These are phyloP conservation scores for Kwoniella dendrophila DNA, from an alignment of 768 basidiomycete genomes.

Conservation along the genomic window DNA sequence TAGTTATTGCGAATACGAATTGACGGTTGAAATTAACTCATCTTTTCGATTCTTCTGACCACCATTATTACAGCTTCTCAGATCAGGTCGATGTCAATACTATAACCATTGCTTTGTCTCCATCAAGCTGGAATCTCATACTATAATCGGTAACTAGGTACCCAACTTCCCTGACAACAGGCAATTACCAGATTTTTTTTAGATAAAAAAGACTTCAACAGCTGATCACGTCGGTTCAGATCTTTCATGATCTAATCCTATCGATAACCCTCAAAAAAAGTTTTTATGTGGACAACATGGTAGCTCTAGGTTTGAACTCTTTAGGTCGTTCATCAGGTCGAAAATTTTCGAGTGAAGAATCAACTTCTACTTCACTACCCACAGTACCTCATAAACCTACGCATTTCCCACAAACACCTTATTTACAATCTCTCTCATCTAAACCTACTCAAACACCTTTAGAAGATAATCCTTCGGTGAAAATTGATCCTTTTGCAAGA, in stretches of 20 bases:
- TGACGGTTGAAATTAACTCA: too few relatives aligned
- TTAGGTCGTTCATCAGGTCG: constrained; percentile 9
- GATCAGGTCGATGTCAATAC: too few relatives aligned
- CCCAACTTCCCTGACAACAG: constrained; percentile 5
- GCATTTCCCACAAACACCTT: constrained; percentile 25
- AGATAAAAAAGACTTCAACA: too few relatives aligned
- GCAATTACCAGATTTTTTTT: too few relatives aligned
- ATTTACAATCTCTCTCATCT: constrained; percentile 16
- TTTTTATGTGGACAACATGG: not conserved
- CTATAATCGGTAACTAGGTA: too few relatives aligned
- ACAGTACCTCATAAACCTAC: constrained; percentile 12
- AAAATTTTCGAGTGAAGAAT: constrained; percentile 1
- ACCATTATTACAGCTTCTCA: too few relatives aligned
- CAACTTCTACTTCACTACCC: not conserved
- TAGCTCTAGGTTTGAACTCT: constrained; percentile 2
- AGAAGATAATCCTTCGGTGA: constrained; percentile 1
- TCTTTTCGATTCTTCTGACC: too few relatives aligned
- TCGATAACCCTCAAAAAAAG: not conserved
- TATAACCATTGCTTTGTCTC: too few relatives aligned
- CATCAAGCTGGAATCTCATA: too few relatives aligned
- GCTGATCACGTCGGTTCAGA: too few relatives aligned
- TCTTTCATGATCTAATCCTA: too few relatives aligned
- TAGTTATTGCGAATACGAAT: too few relatives aligned
- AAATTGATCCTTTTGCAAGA: constrained; percentile 12
- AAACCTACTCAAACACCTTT: not conserved